Evolutionary conservation across 495 filamentous ascomycete species (phyloP), one percentile per base, ranked within the genome.

Genomic region (Neurospora hispaniola): DNA sequence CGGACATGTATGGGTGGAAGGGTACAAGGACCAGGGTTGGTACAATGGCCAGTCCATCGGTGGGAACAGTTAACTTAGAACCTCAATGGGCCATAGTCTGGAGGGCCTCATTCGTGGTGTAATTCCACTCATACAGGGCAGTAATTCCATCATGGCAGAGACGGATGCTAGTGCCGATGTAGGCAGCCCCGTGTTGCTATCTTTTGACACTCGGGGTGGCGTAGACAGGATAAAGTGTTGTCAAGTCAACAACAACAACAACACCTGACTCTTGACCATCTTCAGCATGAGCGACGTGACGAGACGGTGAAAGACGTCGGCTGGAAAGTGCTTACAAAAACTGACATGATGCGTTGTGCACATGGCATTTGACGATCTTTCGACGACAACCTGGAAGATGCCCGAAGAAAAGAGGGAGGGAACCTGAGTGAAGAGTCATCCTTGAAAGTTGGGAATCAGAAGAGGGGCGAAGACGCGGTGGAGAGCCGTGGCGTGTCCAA

Each of bases 1-100:
- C 43, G 44, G 43, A 70, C 43, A 43, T 74, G 54, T 54, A 66
- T 59, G 54, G 73, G 72, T 38, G 72, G 42, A 41, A 44, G 42
- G 23, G 23, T 44, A 70, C 42, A 39, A 48, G 20, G 35, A 39
- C 43, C 69, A 31, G 18, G 46, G 41, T 42, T 71, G 69, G 27
- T 42, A 66, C 35, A 27, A 66, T 66, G 35, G 27, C 54, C 54
- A 66, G 27, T 66, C 54, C 54, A 66, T 66, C 54, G 54, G 54
- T 66, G 54, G 54, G 1, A 66, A 66, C 54, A 66, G 16, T 27
- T 1, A 66, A 66, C 54, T 35, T 66, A 14, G 54, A 18, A 66
- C 27, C 54, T 66, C 54, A 66, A 66, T 66, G 54, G 27, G 14
- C 54, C 54, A 14, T 35, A 18, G 27, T 35, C 54, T 31, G 27